Percentiles rank a stretch among this genome's conserved stretches.
These are phyloP conservation scores for Spongispora temasekensis DNA, from an alignment of 1,284 basidiomycete species.

Conservation along the genomic window DNA sequence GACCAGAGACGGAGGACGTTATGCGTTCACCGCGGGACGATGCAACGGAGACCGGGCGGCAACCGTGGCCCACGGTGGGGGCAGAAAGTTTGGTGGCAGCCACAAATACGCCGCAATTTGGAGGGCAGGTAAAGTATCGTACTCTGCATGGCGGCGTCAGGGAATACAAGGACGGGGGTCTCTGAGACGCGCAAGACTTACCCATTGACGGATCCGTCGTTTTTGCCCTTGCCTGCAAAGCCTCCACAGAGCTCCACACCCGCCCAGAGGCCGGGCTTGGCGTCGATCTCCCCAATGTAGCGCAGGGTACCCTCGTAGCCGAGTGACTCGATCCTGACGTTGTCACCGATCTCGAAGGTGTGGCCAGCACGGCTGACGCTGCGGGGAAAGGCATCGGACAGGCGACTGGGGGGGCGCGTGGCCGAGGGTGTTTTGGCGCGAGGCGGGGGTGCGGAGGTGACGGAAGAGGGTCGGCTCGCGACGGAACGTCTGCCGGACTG, in stretches of 20 bases:
- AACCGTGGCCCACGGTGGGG: conserved; percentile 62
- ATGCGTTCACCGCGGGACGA: conserved; percentile 67
- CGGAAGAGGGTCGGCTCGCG: conserved; percentile 49
- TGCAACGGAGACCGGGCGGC: conserved; percentile 78
- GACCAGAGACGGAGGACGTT: conserved; percentile 48
- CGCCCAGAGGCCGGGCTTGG: conserved; percentile 86
- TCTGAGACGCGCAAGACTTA: conserved; percentile 44
- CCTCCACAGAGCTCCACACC: conserved; percentile 88
- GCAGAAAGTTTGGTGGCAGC: conserved; percentile 78
- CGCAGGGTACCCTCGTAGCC: conserved; percentile 82
- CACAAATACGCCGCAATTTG: conserved; percentile 90
- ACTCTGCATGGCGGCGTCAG: conserved; percentile 46
- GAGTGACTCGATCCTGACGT: conserved; percentile 81
- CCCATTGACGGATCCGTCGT: conserved; percentile 90
- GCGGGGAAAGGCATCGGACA: conserved; percentile 56
- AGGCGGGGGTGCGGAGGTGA: conserved; percentile 43
- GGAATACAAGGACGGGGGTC: conserved; percentile 1
- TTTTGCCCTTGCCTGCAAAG: conserved; percentile 93
- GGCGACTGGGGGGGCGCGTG: conserved; percentile 60
- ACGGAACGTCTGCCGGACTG: conserved; percentile 45
- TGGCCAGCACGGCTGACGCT: conserved; percentile 46
- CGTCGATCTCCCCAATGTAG: conserved; percentile 82
- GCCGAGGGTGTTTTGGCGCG: conserved; percentile 56
- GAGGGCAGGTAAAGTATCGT: conserved; percentile 86
- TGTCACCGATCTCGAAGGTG: conserved; percentile 72